These are phyloP conservation scores for Rhizopogon sp. DNA, from an alignment of 768 basidiomycete genomes.

Conservation along the genomic window DNA sequence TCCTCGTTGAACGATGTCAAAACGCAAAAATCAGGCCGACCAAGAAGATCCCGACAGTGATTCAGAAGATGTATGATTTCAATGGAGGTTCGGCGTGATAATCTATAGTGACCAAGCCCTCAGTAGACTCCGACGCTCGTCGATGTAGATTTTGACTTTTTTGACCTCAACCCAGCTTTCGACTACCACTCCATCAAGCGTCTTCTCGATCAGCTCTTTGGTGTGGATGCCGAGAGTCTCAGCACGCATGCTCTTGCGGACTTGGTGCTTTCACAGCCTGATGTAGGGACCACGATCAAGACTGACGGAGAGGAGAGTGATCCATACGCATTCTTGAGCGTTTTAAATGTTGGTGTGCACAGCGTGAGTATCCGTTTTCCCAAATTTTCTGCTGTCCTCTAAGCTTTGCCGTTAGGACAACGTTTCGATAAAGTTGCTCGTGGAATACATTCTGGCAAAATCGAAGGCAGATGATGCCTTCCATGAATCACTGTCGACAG, in stretches of 20 bases:
- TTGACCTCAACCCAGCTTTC: slow-evolving; percentile 72
- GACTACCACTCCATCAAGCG: slow-evolving; percentile 88
- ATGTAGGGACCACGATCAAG: slow-evolving; percentile 87
- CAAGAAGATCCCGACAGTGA: slow-evolving; percentile 31
- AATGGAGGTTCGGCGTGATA: slow-evolving; percentile 20
- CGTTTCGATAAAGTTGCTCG: slow-evolving; percentile 63
- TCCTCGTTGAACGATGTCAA: slow-evolving; percentile 35
- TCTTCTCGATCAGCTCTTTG: slow-evolving; percentile 62
- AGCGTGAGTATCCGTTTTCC: slow-evolving; percentile 35
- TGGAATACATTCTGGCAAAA: slow-evolving; percentile 65
- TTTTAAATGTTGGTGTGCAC: slow-evolving; percentile 72
- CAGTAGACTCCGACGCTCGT: slow-evolving; percentile 14
- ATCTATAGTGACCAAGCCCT: not conserved
- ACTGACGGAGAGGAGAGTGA: slow-evolving; percentile 61
- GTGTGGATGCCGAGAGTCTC: slow-evolving; percentile 67
- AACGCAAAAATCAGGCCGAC: slow-evolving; percentile 43
- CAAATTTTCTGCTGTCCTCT: not conserved
- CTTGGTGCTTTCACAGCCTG: slow-evolving; percentile 67
- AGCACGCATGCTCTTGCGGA: slow-evolving; percentile 73
- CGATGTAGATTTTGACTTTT: slow-evolving; percentile 74
- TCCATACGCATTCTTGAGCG: slow-evolving; percentile 84
- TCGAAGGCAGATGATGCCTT: slow-evolving; percentile 44
- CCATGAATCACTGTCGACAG: slow-evolving; percentile 44
- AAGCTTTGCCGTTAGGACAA: slow-evolving; percentile 45
- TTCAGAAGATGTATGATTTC: slow-evolving; percentile 37